phyloP scores from a whole-genome alignment of 192 early-diverging fungal species.

The Paraglomus brasilianum region DNA sequence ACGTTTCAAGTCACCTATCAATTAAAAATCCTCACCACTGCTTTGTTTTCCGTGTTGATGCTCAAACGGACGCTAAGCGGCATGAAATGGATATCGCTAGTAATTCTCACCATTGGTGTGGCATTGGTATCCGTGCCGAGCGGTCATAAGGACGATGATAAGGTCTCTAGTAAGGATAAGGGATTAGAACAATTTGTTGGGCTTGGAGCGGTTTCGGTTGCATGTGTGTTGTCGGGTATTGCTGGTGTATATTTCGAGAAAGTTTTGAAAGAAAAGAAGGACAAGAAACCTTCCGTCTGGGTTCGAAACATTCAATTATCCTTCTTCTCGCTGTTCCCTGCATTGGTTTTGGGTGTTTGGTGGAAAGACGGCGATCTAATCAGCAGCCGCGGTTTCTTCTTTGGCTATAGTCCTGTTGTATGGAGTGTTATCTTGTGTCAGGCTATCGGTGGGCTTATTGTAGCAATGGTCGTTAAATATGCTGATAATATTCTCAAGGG shows the following conservation, averaged over 20 bases:
- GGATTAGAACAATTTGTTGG: conserved; percentile 62
- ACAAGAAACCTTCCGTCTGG: conserved; percentile 76
- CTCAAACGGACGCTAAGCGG: conserved; percentile 65
- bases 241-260: conserved; percentile 99
- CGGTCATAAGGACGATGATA: conserved; percentile 22
- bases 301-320: conserved; percentile 92
- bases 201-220: conserved; percentile 73
- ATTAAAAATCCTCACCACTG: conserved; percentile 95
- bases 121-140: conserved; percentile 65
- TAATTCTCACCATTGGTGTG: conserved; percentile 82
- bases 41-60: conserved; percentile 86
- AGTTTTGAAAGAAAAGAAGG: conserved; percentile 91
- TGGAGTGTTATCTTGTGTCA: conserved; percentile 82
- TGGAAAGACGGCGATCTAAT: conserved; percentile 74
- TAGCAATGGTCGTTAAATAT: conserved; percentile 95
- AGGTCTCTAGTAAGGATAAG: conserved; percentile 28
- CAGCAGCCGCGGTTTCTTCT: conserved; percentile 83
- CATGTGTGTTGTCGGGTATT: conserved; percentile 89
- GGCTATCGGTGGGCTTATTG: conserved; percentile 91
- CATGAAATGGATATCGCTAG: conserved; percentile 83
- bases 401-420: conserved; percentile 83
- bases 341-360: conserved; percentile 75
- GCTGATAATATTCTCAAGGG: conserved; percentile 99
- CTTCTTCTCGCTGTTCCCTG: conserved; percentile 77
- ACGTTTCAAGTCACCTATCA: conserved; percentile 98